phyloP scores from a whole-genome alignment of 345 rosid genomes.

The Salix brachista region DNA sequence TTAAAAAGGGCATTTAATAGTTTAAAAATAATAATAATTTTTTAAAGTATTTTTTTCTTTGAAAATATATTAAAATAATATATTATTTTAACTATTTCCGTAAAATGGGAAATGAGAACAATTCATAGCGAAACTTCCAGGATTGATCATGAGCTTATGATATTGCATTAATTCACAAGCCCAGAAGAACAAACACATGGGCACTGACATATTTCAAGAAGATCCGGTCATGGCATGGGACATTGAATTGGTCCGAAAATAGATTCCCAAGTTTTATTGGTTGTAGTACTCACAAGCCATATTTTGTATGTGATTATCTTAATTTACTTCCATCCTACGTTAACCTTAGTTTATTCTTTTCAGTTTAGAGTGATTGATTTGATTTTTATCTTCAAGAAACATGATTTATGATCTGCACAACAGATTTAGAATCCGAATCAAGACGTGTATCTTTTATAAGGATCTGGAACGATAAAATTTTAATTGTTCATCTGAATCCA shows the following conservation, averaged over 20 bases:
- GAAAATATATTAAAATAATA: too few relatives aligned
- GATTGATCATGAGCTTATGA: not conserved
- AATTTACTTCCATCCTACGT: not conserved
- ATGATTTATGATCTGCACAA: too few relatives aligned
- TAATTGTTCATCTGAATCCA: too few relatives aligned
- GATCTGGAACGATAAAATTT: too few relatives aligned
- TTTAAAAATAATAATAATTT: too few relatives aligned
- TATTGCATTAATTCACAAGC: not conserved
- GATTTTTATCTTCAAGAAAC: not conserved
- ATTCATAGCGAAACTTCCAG: too few relatives aligned
- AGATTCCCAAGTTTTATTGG: not conserved
- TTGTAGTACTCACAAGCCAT: not conserved
- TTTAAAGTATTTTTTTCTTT: too few relatives aligned
- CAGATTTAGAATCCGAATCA: rapidly evolving
- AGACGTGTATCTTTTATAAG: too few relatives aligned
- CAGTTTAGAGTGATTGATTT: not conserved
- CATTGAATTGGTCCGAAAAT: not conserved
- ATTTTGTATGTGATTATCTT: not conserved
- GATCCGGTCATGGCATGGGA: not conserved
- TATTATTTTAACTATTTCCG: too few relatives aligned
- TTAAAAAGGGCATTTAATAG: too few relatives aligned
- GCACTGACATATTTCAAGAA: not conserved
- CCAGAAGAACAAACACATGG: not conserved
- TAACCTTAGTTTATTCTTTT: not conserved
- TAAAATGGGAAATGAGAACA: too few relatives aligned